Evolutionary conservation across 1,284 basidiomycete species (phyloP).

Genomic region (Sphaerobolus stellatus): DNA sequence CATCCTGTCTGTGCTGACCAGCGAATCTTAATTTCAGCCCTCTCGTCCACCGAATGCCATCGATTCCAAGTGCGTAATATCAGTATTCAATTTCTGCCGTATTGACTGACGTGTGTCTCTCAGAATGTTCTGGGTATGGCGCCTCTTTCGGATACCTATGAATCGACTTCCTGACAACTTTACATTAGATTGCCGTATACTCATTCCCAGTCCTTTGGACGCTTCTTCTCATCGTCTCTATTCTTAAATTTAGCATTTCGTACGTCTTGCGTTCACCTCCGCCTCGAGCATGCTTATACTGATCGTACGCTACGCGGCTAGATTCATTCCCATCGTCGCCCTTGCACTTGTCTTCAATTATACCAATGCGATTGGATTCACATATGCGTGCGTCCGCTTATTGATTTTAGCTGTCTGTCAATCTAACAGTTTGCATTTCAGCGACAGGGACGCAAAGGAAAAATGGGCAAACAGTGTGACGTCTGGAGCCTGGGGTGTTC

Average conservation of each 20-base stretch:
- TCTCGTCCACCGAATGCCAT: slow-evolving; percentile 86
- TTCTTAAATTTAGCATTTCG: slow-evolving; percentile 86
- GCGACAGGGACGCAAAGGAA: slow-evolving; percentile 86
- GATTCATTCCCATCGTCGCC: slow-evolving; percentile 84
- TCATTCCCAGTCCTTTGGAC: slow-evolving; percentile 88
- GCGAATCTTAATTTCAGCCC: slow-evolving; percentile 57
- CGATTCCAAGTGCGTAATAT: slow-evolving; percentile 72
- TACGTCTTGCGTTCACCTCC: slow-evolving; percentile 38
- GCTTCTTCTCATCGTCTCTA: slow-evolving; percentile 80
- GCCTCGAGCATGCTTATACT: slow-evolving; percentile 6
- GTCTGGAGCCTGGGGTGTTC: slow-evolving; percentile 60
- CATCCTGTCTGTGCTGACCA: background rate
- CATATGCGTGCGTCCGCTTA: slow-evolving; percentile 68
- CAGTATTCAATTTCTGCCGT: slow-evolving; percentile 9
- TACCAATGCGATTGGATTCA: slow-evolving; percentile 90
- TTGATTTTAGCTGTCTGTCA: background rate
- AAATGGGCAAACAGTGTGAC: slow-evolving; percentile 74
- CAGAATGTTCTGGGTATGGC: slow-evolving; percentile 88
- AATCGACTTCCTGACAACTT: background rate
- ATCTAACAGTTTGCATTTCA: slow-evolving; percentile 29
- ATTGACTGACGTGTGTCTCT: slow-evolving; percentile 13
- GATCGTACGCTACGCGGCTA: slow-evolving; percentile 34
- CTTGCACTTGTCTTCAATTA: slow-evolving; percentile 90
- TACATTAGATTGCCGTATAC: slow-evolving; percentile 77
- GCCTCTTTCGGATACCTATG: background rate